Conservation (phyloP, 495 filamentous ascomycete genomes). For the Parathielavia appendiculata region DNA sequence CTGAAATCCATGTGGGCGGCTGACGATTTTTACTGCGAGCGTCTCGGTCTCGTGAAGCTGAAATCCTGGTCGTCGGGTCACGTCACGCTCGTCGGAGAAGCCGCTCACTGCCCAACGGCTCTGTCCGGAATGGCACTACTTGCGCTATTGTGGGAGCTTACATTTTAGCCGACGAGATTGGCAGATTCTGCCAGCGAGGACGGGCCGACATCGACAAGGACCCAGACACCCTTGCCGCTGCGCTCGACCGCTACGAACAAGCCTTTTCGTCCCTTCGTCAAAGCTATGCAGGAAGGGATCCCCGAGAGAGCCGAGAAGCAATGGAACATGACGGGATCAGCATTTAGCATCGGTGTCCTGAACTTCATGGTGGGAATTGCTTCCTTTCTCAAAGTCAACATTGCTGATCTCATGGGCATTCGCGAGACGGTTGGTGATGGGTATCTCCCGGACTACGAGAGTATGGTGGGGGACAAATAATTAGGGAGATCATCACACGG, state of each 20-base stretch:
- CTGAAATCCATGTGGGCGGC: conserved; percentile 3
- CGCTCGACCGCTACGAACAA: background rate
- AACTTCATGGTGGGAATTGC: background rate
- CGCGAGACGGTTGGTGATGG: background rate
- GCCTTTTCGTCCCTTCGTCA: conserved; percentile 1
- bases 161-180: conserved; percentile 50
- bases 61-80: conserved; percentile 41
- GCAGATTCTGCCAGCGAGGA: conserved; percentile 27
- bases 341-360: background rate
- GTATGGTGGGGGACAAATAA: background rate
- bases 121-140: conserved; percentile 43
- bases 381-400: background rate
- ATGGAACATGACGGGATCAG: conserved; percentile 1
- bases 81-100: conserved; percentile 51
- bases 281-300: background rate
- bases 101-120: conserved; percentile 46
- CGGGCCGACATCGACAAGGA: background rate
- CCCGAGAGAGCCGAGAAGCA: background rate
- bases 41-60: conserved; percentile 39
- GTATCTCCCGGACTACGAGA: background rate
- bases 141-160: conserved; percentile 45
- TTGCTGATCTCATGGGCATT: background rate
- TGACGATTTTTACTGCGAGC: conserved; percentile 48
- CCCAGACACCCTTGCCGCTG: background rate
- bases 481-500: too few relatives aligned